Conservation (phyloP, 352 stramenopile species). For the Globisporangium viniferum region DNA sequence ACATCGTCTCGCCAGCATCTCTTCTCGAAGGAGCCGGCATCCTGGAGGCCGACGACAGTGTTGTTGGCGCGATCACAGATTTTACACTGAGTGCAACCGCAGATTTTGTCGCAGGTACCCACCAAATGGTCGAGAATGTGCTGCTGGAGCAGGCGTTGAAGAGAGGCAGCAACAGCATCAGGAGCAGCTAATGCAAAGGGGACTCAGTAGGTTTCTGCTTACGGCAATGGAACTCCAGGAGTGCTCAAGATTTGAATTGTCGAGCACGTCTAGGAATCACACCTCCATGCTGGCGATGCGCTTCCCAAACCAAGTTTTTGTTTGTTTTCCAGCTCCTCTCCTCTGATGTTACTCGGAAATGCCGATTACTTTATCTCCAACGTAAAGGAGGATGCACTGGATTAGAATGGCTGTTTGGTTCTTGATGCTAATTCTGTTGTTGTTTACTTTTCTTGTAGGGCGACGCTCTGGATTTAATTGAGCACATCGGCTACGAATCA, state of each 20-base stretch:
- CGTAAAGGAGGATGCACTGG: no score
- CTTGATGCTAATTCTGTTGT: no score
- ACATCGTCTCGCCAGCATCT: slow-evolving; percentile 20
- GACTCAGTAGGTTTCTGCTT: neutral
- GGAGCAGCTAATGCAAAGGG: neutral
- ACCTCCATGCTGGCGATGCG: neutral
- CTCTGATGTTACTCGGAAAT: no score
- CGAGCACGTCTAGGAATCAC: neutral
- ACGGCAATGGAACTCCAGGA: neutral
- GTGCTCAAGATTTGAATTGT: neutral
- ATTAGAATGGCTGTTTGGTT: no score
- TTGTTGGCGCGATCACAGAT: slow-evolving; percentile 19
- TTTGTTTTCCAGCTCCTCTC: no score
- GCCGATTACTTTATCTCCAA: no score
- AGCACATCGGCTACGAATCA: no score
- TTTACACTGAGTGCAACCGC: slow-evolving; percentile 20
- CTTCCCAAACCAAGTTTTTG: neutral
- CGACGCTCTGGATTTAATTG: no score
- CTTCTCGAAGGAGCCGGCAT: neutral
- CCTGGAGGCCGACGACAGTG: neutral
- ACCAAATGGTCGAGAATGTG: slow-evolving; percentile 25
- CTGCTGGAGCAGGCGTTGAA: slow-evolving; percentile 15
- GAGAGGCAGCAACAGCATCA: neutral
- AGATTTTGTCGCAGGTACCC: slow-evolving; percentile 16
- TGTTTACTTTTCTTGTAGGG: no score